A percentile compares a stretch with the other conserved stretches of the same genome.
Conservation (phyloP, 1,284 basidiomycete genomes). For the Uromyces viciae-fabae region DNA sequence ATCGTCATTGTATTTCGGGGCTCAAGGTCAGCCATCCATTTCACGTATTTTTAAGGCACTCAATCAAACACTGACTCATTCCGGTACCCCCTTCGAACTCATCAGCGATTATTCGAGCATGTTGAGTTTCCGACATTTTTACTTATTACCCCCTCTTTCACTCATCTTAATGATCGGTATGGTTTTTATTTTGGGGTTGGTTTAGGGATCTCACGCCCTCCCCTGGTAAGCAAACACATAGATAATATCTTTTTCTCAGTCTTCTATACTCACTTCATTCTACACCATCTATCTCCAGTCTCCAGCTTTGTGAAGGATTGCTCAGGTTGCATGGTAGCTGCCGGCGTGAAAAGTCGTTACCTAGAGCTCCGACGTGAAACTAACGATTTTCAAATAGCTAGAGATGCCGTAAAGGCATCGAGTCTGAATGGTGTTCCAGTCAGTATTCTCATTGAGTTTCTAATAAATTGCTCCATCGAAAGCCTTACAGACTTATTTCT, state of each 20-base stretch:
- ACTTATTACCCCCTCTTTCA: neutral
- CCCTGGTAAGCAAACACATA: too few species aligned
- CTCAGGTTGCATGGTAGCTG: constrained; percentile 46
- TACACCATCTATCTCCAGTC: too few species aligned
- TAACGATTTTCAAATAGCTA: constrained; percentile 47
- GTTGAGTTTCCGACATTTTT: neutral
- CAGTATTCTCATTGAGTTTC: neutral
- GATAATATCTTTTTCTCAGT: too few species aligned
- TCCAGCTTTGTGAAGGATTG: constrained; percentile 46
- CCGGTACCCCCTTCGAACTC: too few species aligned
- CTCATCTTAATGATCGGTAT: too few species aligned
- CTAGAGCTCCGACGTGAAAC: constrained; percentile 46
- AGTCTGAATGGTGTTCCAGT: neutral
- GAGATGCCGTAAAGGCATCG: constrained; percentile 40
- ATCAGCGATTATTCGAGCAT: too few species aligned
- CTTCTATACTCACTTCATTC: too few species aligned
- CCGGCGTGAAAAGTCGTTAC: constrained; percentile 46
- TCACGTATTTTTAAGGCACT: too few species aligned
- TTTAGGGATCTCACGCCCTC: too few species aligned
- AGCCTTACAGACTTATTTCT: neutral
- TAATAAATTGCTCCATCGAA: neutral
- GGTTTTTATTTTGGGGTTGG: too few species aligned
- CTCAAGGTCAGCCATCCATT: neutral
- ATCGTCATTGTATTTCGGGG: constrained; percentile 46
- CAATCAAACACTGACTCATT: too few species aligned